Evolutionary conservation across 305 asterid genomes (phyloP).

Genomic region (Coffea humblotiana): DNA sequence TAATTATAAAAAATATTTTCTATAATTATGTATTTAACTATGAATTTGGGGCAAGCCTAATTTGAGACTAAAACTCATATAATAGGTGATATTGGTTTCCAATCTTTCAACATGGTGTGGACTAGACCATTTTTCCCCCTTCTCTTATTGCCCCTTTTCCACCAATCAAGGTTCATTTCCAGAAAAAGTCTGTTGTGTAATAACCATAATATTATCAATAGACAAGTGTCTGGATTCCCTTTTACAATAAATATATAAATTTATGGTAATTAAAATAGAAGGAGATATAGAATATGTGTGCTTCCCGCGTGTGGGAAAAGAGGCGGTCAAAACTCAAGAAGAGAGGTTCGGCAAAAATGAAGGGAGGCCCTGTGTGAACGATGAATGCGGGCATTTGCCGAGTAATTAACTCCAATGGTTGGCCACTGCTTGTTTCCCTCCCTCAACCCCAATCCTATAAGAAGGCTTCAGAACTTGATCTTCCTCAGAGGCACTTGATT

Average conservation of each 20-base stretch:
- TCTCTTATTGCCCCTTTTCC: background rate
- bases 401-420: background rate
- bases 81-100: no score
- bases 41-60: no score
- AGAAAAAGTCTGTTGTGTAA: background rate
- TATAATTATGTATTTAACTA: no score
- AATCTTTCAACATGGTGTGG: background rate
- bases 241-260: no score
- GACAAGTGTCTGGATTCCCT: constrained; percentile 2
- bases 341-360: background rate
- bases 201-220: background rate
- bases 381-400: constrained; percentile 4
- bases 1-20: no score
- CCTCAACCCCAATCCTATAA: background rate
- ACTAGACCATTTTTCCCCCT: background rate
- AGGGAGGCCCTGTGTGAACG: constrained; percentile 9
- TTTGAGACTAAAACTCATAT: no score
- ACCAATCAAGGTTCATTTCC: background rate
- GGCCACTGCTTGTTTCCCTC: background rate
- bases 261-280: no score
- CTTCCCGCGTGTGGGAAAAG: constrained; percentile 1
- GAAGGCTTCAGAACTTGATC: background rate
- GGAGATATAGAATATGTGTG: background rate
- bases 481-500: background rate
- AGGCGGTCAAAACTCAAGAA: background rate